These are phyloP conservation scores for Amniculicola lignicola DNA, from an alignment of 495 filamentous ascomycete genomes.

Conservation along the genomic window DNA sequence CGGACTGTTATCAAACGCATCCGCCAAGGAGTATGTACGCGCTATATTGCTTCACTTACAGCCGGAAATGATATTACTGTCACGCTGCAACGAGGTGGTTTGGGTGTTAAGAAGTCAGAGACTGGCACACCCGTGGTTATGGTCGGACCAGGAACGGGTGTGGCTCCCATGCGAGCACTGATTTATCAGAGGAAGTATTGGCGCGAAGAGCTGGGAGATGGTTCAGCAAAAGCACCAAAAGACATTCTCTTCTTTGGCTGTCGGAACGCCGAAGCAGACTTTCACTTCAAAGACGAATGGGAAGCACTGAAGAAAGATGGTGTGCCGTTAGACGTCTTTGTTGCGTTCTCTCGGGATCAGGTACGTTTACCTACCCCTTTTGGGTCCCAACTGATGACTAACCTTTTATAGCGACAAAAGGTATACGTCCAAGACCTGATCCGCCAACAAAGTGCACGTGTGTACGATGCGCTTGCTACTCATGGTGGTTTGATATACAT, in stretches of 20 bases:
- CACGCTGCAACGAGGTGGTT: constrained; percentile 55
- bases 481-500: constrained; percentile 62
- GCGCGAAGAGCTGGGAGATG: constrained; percentile 39
- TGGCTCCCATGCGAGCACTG: constrained; percentile 82
- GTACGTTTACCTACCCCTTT: constrained; percentile 15
- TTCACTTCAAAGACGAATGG: constrained; percentile 80
- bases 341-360: constrained; percentile 83
- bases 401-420: constrained; percentile 51
- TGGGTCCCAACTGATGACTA: constrained; percentile 1
- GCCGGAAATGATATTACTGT: constrained; percentile 58
- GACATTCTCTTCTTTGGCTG: constrained; percentile 72
- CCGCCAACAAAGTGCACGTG: constrained; percentile 53
- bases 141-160: constrained; percentile 84
- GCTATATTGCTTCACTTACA: constrained; percentile 67
- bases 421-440: constrained; percentile 88
- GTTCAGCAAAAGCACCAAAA: constrained; percentile 20
- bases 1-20: constrained; percentile 81
- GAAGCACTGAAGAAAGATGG: constrained; percentile 29
- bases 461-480: constrained; percentile 58
- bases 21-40: constrained; percentile 84
- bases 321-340: constrained; percentile 53
- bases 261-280: constrained; percentile 70
- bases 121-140: constrained; percentile 63
- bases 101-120: constrained; percentile 48
- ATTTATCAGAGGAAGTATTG: constrained; percentile 61